Percentiles rank a stretch among this genome's conserved stretches.
phyloP scores from a whole-genome alignment of 2,329 filamentous ascomycete species.

The Diaporthe aspalathi region DNA sequence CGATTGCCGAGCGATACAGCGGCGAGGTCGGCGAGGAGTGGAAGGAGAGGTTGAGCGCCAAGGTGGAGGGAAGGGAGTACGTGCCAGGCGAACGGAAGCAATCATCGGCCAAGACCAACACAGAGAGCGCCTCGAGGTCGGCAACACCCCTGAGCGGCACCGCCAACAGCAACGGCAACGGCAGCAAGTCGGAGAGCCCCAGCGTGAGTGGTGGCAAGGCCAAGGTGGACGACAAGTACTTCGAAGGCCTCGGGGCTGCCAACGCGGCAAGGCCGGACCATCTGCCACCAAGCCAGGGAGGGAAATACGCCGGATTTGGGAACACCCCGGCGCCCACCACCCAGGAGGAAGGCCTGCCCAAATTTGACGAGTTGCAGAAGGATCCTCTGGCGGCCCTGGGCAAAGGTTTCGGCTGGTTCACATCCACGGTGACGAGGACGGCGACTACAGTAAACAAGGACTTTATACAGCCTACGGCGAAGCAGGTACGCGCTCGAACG shows the following conservation, averaged over 20 bases:
- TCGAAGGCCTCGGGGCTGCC: slow-evolving; percentile 83
- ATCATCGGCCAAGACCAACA: slow-evolving; percentile 40
- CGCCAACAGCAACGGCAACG: slow-evolving; percentile 45
- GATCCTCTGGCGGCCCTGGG: slow-evolving; percentile 89
- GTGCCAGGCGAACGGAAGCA: slow-evolving; percentile 76
- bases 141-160: slow-evolving; percentile 51
- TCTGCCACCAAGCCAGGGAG: slow-evolving; percentile 88
- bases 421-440: slow-evolving; percentile 86
- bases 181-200: slow-evolving; percentile 54
- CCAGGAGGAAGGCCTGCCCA: slow-evolving; percentile 63
- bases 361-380: slow-evolving; percentile 88
- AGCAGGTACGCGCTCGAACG: slow-evolving; percentile 70
- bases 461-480: slow-evolving; percentile 92
- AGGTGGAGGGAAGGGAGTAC: slow-evolving; percentile 89
- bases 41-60: slow-evolving; percentile 88
- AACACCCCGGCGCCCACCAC: slow-evolving; percentile 72
- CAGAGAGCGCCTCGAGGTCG: slow-evolving; percentile 36
- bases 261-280: slow-evolving; percentile 81
- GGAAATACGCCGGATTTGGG: slow-evolving; percentile 92
- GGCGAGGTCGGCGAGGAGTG: slow-evolving; percentile 93
- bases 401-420: slow-evolving; percentile 96
- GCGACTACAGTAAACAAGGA: slow-evolving; percentile 92
- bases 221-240: slow-evolving; percentile 87
- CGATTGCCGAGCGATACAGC: slow-evolving; percentile 90
- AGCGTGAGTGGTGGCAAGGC: slow-evolving; percentile 58